A percentile compares a stretch with the other conserved stretches of the same genome.
phyloP scores from a whole-genome alignment of 2,329 filamentous ascomycete species.

The Penicillium sp. region DNA sequence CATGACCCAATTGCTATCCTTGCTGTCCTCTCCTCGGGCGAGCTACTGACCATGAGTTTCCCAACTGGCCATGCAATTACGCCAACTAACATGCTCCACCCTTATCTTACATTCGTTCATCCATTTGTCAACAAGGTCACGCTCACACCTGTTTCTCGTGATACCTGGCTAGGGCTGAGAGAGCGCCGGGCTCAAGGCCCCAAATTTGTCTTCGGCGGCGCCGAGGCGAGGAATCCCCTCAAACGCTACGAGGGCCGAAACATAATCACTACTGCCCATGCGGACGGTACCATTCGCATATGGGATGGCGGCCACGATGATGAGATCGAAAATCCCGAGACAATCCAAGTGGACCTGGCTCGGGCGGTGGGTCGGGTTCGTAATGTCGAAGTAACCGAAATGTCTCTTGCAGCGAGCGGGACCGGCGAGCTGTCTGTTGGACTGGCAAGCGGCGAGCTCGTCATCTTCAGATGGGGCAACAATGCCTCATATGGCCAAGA shows the following conservation, averaged over 20 bases:
- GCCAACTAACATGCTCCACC: slow-evolving; percentile 88
- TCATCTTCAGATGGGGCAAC: slow-evolving; percentile 83
- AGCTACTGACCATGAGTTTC: slow-evolving; percentile 86
- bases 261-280: slow-evolving; percentile 82
- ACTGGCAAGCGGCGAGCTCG: slow-evolving; percentile 76
- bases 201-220: slow-evolving; percentile 74
- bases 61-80: slow-evolving; percentile 88
- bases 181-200: slow-evolving; percentile 80
- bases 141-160: slow-evolving; percentile 73
- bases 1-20: slow-evolving; percentile 90
- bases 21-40: slow-evolving; percentile 77
- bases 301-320: slow-evolving; percentile 94
- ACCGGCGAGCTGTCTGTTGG: slow-evolving; percentile 86
- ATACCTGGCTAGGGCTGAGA: slow-evolving; percentile 85
- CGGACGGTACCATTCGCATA: slow-evolving; percentile 84
- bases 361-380: slow-evolving; percentile 77
- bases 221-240: slow-evolving; percentile 66
- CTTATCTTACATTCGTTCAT: slow-evolving; percentile 83
- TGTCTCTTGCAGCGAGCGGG: slow-evolving; percentile 70
- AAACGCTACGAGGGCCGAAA: slow-evolving; percentile 81
- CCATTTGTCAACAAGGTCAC: slow-evolving; percentile 77
- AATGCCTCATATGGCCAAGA: slow-evolving; percentile 73
- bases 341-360: slow-evolving; percentile 83
- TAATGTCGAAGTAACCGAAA: slow-evolving; percentile 72
- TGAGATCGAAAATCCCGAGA: slow-evolving; percentile 81